phyloP scores from a whole-genome alignment of 2,329 filamentous ascomycete species.

The Xylaria sp. region DNA sequence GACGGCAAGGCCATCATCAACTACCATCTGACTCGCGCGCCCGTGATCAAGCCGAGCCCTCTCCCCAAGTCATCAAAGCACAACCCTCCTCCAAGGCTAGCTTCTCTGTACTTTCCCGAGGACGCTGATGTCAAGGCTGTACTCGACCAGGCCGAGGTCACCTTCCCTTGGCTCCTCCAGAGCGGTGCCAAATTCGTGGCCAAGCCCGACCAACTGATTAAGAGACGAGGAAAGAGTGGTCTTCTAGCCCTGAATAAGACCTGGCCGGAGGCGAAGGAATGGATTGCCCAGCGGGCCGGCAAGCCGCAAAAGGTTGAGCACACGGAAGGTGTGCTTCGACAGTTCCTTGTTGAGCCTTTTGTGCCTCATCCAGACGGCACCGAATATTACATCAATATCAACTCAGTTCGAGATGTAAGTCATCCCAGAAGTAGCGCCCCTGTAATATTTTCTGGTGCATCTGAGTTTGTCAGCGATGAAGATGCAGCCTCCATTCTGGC shows the following conservation, averaged over 20 bases:
- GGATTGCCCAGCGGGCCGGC: constrained; percentile 91
- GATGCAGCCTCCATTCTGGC: constrained; percentile 17
- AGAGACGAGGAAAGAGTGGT: constrained; percentile 98
- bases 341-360: constrained; percentile 98
- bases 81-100: constrained; percentile 91
- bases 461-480: constrained; percentile 28
- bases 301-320: constrained; percentile 95
- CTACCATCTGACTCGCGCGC: constrained; percentile 98
- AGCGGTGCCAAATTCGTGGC: constrained; percentile 92
- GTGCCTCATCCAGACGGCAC: constrained; percentile 94
- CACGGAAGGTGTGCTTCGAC: constrained; percentile 85
- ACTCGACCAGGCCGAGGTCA: constrained; percentile 94
- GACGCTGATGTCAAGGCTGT: constrained; percentile 84
- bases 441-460: constrained; percentile 31
- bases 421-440: constrained; percentile 26
- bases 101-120: constrained; percentile 91
- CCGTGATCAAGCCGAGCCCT: constrained; percentile 97
- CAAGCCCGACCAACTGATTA: constrained; percentile 99
- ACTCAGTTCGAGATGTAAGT: constrained; percentile 99
- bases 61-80: constrained; percentile 85
- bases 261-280: constrained; percentile 92
- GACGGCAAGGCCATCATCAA: constrained; percentile 99
- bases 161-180: constrained; percentile 93
- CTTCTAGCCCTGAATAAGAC: constrained; percentile 96
- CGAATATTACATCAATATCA: constrained; percentile 99